Conservation (phyloP, 163 green algal species). For the Chlorella variabilis region DNA sequence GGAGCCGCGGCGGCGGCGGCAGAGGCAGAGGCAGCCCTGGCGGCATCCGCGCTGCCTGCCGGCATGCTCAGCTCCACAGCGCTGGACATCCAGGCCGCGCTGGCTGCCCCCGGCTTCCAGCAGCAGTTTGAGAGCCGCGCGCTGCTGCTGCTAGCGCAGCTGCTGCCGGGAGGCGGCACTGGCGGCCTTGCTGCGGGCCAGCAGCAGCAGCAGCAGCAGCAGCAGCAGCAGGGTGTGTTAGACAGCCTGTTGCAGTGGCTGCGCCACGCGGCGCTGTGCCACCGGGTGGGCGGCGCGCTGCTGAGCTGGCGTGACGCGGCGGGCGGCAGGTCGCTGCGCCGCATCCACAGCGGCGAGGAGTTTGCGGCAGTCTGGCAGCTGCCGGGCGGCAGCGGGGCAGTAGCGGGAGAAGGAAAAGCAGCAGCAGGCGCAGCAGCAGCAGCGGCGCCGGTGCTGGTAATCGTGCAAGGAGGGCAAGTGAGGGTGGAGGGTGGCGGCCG, state of each 20-base stretch:
- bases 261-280: constrained; percentile 14
- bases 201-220: neutral
- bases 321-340: neutral
- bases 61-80: constrained; percentile 23
- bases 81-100: neutral
- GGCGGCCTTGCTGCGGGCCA: neutral
- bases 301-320: neutral
- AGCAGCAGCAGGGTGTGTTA: neutral
- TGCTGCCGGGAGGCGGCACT: neutral
- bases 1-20: neutral
- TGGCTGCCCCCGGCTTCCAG: neutral
- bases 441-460: neutral
- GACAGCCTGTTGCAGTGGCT: constrained; percentile 22
- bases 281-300: neutral
- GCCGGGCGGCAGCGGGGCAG: neutral
- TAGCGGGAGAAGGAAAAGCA: no score
- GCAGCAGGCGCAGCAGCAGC: neutral
- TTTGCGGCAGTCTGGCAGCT: constrained; percentile 25
- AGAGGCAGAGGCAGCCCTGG: neutral
- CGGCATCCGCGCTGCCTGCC: neutral
- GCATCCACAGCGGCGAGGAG: constrained; percentile 20
- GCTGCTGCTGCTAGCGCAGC: constrained; percentile 7
- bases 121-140: constrained; percentile 24
- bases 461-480: neutral
- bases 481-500: neutral